Evolutionary conservation across 495 filamentous ascomycete species (phyloP).

Genomic region (Xylaria acuta): DNA sequence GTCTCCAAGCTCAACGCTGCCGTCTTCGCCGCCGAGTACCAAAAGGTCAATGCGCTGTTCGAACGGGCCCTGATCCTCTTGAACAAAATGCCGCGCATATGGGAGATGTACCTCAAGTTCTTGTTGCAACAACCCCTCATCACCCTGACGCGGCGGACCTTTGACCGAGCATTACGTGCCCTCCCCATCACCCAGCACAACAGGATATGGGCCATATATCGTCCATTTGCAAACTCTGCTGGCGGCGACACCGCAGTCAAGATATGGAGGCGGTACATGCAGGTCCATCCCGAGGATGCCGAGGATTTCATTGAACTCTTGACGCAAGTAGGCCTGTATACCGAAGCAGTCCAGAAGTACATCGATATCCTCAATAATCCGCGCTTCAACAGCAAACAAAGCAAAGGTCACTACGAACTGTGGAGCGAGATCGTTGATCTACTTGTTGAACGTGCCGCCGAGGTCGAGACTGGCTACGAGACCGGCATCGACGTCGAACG

Average conservation of each 20-base stretch:
- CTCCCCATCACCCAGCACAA: conserved; percentile 98
- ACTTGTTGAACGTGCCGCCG: conserved; percentile 86
- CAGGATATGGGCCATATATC: conserved; percentile 93
- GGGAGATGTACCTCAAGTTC: conserved; percentile 97
- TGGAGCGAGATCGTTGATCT: conserved; percentile 99
- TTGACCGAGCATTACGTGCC: conserved; percentile 92
- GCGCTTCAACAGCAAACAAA: conserved; percentile 88
- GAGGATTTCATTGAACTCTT: conserved; percentile 95
- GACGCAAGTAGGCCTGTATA: conserved; percentile 81
- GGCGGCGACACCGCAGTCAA: conserved; percentile 89
- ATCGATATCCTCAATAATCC: conserved; percentile 94
- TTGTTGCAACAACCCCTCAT: conserved; percentile 89
- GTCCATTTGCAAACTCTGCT: conserved; percentile 90
- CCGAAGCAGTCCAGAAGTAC: conserved; percentile 90
- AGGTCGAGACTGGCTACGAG: conserved; percentile 80
- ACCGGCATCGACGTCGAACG: conserved; percentile 88
- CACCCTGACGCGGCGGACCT: conserved; percentile 87
- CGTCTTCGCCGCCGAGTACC: conserved; percentile 79
- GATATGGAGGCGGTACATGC: conserved; percentile 97
- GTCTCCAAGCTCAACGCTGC: conserved; percentile 83
- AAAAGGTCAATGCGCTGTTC: conserved; percentile 94
- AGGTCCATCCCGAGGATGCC: conserved; percentile 93
- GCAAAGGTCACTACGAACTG: conserved; percentile 93
- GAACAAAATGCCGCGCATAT: conserved; percentile 99
- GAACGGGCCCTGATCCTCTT: conserved; percentile 92